Percentiles rank a stretch among this genome's conserved stretches.
Evolutionary conservation across 352 stramenopile species (phyloP).

Genomic region (Elongisporangium prolatum): DNA sequence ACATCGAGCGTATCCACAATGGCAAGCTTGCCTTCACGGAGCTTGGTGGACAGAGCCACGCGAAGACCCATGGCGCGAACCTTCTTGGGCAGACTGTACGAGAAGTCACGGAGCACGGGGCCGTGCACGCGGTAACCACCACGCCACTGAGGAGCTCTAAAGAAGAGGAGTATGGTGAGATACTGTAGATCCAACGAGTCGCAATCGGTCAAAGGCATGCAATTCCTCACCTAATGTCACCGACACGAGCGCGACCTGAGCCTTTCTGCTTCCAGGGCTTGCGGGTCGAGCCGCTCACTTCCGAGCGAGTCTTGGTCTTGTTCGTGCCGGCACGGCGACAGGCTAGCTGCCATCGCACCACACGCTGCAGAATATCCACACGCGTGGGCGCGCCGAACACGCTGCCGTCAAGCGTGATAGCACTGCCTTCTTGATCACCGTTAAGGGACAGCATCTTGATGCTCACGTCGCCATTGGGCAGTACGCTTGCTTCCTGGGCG

Average conservation of each 20-base stretch:
- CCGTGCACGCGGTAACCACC: constrained; percentile 83
- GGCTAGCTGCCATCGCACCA: constrained; percentile 86
- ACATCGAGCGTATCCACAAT: constrained; percentile 74
- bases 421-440: constrained; percentile 31
- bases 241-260: constrained; percentile 79
- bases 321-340: constrained; percentile 80
- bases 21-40: constrained; percentile 82
- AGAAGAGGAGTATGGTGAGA: not conserved
- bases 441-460: constrained; percentile 64
- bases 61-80: constrained; percentile 84
- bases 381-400: constrained; percentile 76
- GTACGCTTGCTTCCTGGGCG: constrained; percentile 53
- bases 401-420: constrained; percentile 54
- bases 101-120: constrained; percentile 82
- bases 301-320: constrained; percentile 87
- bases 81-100: constrained; percentile 86
- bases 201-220: not conserved
- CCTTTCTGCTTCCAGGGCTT: constrained; percentile 90
- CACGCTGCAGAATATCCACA: constrained; percentile 84
- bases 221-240: constrained; percentile 44
- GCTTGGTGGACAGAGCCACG: constrained; percentile 82
- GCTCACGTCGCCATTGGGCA: constrained; percentile 49
- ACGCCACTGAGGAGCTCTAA: constrained; percentile 72
- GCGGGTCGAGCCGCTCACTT: constrained; percentile 83
- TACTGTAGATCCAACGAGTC: not conserved